These are phyloP conservation scores for Fusarium pseudocircinatum DNA, from an alignment of 2,329 filamentous ascomycete species.

Conservation along the genomic window DNA sequence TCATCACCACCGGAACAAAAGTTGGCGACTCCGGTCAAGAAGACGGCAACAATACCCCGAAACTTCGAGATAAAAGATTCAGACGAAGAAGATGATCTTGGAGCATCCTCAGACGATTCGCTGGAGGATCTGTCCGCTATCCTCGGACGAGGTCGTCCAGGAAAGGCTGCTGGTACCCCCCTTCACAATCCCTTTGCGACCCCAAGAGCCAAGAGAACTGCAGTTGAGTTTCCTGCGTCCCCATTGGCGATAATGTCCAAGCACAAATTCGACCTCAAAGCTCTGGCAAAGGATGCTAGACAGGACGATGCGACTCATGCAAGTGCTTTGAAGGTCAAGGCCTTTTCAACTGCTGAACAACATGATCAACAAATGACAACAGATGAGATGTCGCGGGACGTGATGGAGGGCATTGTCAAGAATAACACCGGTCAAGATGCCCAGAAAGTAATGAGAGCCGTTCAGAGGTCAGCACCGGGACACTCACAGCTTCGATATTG, in stretches of 20 bases:
- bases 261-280: slow-evolving; percentile 72
- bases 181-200: slow-evolving; percentile 48
- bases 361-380: slow-evolving; percentile 2
- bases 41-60: slow-evolving; percentile 49
- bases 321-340: slow-evolving; percentile 58
- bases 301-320: slow-evolving; percentile 68
- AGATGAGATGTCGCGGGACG: slow-evolving; percentile 36
- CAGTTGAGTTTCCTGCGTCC: slow-evolving; percentile 53
- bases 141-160: slow-evolving; percentile 42
- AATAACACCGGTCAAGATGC: slow-evolving; percentile 55
- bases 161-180: slow-evolving; percentile 24
- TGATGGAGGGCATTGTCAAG: slow-evolving; percentile 47
- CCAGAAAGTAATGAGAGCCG: slow-evolving; percentile 57
- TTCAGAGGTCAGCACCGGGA: slow-evolving; percentile 59
- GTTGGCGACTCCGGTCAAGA: slow-evolving; percentile 38
- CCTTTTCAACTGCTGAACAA: slow-evolving; percentile 41
- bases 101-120: slow-evolving; percentile 64
- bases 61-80: slow-evolving; percentile 73
- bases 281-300: slow-evolving; percentile 67
- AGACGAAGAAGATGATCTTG: slow-evolving; percentile 74
- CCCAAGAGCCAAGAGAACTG: slow-evolving; percentile 59
- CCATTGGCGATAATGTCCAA: slow-evolving; percentile 62
- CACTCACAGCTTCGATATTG: slow-evolving; percentile 54
- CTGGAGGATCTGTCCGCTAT: slow-evolving; percentile 60
- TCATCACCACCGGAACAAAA: slow-evolving; percentile 42